Base-by-base conservation (phyloP, 352 stramenopile genomes). In the Phytophthora pini region DNA sequence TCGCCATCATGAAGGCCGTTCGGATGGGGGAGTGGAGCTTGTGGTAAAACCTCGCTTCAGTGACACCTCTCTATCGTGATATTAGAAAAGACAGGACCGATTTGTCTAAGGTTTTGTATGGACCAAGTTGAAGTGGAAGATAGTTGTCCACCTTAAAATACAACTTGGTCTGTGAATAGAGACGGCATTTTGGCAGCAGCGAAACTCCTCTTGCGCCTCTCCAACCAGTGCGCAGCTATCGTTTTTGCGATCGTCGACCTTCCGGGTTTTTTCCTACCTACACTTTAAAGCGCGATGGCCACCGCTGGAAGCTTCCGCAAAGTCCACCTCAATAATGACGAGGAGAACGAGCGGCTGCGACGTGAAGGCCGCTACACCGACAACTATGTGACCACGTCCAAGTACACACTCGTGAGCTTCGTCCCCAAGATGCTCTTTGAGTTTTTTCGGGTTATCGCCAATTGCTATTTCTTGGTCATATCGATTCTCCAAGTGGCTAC, bases 391-490 rank as follows among this genome's bases (percentile, higher is more conserved):
- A 73, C 67, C 5, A 98, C 93, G 41, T 93, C 85, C 72, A 98
- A 97, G 80, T 99, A 99, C 75, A 98, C 95, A 13, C 12, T 96
- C 9, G n/a, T 80, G 24, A 98, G 84, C 47, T 99, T 99, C 70
- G 57, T 99, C 6, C 96, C 97, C 10, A 87, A 98, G 80, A 95
- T 91, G 44, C 80, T 98, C 43, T 88, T 95, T 5, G 92, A 98
- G 72, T 97, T 98, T 76, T 98, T 99, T 74, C 82, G 93, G 27
- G 81, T 95, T 48, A 92, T 98, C 68, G 94, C 89, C 17, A 99
- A 98, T 69, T 87, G 97, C 66, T 98, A 98, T 72, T 99, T 99
- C 65, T 67, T 98, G 13, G 72, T 95, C 45, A 97, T 99, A 59
- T 97, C 93, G 2, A 82, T 96, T 52, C 81, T 99, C 29, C 97